phyloP scores from a whole-genome alignment of 768 basidiomycete species.

The Boletellus ananas region DNA sequence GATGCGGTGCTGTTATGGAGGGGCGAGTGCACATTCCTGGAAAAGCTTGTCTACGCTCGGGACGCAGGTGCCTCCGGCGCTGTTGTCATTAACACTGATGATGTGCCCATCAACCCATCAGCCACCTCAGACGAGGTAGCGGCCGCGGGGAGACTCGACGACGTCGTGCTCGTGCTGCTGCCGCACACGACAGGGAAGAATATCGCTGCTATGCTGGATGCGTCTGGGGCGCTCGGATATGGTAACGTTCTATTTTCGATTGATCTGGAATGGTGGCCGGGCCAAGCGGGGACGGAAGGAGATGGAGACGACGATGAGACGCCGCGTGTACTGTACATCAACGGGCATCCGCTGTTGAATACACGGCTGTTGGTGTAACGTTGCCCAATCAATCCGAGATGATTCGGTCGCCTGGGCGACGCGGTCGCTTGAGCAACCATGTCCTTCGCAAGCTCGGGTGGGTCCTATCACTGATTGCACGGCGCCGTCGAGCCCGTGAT shows the following conservation, averaged over 20 bases:
- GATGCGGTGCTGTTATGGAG: constrained; percentile 62
- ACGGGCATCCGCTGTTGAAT: constrained; percentile 72
- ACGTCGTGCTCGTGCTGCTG: constrained; percentile 59
- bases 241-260: constrained; percentile 52
- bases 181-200: constrained; percentile 47
- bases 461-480: no score
- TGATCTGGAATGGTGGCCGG: constrained; percentile 35
- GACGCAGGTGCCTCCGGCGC: constrained; percentile 74
- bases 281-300: constrained; percentile 15
- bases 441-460: no score
- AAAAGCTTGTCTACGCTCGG: constrained; percentile 72
- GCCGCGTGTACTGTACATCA: constrained; percentile 65
- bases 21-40: constrained; percentile 84
- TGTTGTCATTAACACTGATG: constrained; percentile 66
- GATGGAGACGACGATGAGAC: constrained; percentile 26
- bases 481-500: no score
- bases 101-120: constrained; percentile 61
- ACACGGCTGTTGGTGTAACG: constrained; percentile 61
- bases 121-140: constrained; percentile 53
- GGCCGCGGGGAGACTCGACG: constrained; percentile 53
- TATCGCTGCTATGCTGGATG: constrained; percentile 53
- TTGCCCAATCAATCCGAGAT: not conserved
- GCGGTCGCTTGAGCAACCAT: no score
- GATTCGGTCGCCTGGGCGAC: no score
- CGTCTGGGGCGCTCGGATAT: constrained; percentile 42